Conservation (phyloP, 106 monocot species). For the Apostasia ramifera region DNA sequence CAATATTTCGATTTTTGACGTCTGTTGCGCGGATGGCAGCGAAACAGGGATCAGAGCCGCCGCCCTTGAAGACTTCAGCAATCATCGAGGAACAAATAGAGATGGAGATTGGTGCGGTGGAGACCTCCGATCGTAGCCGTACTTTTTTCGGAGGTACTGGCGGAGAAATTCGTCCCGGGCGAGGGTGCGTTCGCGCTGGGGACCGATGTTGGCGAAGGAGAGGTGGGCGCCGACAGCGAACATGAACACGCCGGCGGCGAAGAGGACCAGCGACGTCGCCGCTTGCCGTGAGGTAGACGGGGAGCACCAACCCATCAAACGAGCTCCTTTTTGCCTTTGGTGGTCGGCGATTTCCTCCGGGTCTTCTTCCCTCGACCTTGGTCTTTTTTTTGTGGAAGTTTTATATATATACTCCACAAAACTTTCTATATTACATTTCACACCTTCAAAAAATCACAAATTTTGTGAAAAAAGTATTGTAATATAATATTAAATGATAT, state of each 20-base stretch:
- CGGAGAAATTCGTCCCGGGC: slow-evolving; percentile 56
- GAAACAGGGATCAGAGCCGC: too few relatives aligned
- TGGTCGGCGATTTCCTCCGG: too few relatives aligned
- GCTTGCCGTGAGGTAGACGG: slow-evolving; percentile 37
- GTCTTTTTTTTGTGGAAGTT: too few relatives aligned
- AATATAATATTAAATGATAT: too few relatives aligned
- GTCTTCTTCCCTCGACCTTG: too few relatives aligned
- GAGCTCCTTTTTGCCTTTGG: background rate
- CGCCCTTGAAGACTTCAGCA: background rate
- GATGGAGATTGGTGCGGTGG: background rate
- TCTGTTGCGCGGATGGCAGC: too few relatives aligned
- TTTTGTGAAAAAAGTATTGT: too few relatives aligned
- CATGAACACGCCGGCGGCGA: slow-evolving; percentile 31
- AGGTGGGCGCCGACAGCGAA: slow-evolving; percentile 58
- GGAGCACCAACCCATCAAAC: slow-evolving; percentile 36
- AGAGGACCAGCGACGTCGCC: slow-evolving; percentile 22
- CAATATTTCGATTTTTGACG: too few relatives aligned
- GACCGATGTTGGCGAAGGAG: slow-evolving; percentile 64
- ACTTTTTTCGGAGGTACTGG: slow-evolving; percentile 56
- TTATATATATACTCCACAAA: too few relatives aligned
- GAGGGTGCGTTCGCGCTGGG: slow-evolving; percentile 55
- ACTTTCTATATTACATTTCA: too few relatives aligned
- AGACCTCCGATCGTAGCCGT: slow-evolving; percentile 22
- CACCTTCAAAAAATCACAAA: too few relatives aligned
- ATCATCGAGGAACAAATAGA: background rate